A percentile compares a stretch with the other conserved stretches of the same genome.
phyloP scores from a whole-genome alignment of 352 stramenopile genomes.

The Globisporangium camurandrum region DNA sequence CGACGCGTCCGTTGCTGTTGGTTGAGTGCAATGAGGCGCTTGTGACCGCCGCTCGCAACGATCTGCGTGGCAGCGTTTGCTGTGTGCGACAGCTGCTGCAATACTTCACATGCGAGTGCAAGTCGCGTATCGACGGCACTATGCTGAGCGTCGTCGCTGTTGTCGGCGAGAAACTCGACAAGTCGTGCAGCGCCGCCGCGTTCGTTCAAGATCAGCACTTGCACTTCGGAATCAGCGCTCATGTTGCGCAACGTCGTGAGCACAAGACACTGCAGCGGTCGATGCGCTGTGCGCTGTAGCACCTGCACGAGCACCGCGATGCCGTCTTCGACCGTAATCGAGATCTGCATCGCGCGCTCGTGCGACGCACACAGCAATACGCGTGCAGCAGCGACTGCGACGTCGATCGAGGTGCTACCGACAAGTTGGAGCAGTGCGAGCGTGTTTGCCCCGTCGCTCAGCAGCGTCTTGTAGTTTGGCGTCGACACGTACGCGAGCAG shows the following conservation, averaged over 20 bases:
- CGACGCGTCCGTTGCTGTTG: constrained; percentile 12
- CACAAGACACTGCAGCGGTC: constrained; percentile 35
- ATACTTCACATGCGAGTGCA: constrained; percentile 28
- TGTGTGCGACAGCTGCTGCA: constrained; percentile 33
- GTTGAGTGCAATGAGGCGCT: constrained; percentile 34
- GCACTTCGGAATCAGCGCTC: constrained; percentile 54
- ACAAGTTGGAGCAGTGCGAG: constrained; percentile 40
- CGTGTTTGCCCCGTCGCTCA: constrained; percentile 55
- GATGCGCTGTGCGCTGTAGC: constrained; percentile 23
- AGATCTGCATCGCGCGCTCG: constrained; percentile 52
- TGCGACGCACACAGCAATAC: constrained; percentile 31
- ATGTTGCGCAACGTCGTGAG: constrained; percentile 43
- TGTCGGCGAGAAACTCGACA: constrained; percentile 38
- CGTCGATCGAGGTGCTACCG: constrained; percentile 17
- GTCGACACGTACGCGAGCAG: constrained; percentile 32
- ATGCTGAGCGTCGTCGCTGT: constrained; percentile 19
- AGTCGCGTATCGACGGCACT: constrained; percentile 31
- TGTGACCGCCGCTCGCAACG: constrained; percentile 30
- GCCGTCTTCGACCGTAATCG: constrained; percentile 70
- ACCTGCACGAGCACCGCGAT: constrained; percentile 40
- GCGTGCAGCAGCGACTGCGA: constrained; percentile 33
- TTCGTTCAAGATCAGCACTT: constrained; percentile 48
- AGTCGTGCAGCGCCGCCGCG: constrained; percentile 32
- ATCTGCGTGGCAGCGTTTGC: constrained; percentile 24
- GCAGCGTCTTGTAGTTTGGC: constrained; percentile 18